Evolutionary conservation across 495 filamentous ascomycete genomes (phyloP), one percentile per base, ranked within the genome.

Genomic region (Glonium stellatum): DNA sequence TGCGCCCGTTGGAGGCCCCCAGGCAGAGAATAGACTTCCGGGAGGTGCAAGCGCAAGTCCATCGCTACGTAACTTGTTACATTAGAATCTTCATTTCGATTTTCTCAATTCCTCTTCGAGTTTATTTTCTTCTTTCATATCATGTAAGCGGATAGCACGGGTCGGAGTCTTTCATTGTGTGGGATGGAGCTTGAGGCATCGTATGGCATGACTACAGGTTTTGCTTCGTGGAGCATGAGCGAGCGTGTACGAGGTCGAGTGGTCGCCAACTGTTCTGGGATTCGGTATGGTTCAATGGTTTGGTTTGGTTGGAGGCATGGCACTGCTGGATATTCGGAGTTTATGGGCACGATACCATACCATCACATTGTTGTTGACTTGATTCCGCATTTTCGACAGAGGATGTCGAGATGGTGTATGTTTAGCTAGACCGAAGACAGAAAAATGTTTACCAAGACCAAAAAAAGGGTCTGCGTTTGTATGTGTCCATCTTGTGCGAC

Each of bases 21-120:
- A 60, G 19, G 55, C 48, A 36, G 53, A 60, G 13, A 27, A 59
- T 23, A 60, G 65, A 27, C 34, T 54, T 12, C 63, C 21, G 18
- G 63, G 57, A 23, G 65, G 65, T 13, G 65, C 65, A 15, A 68
- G 65, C 44, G 65, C 65, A 19, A 68, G 65, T 42, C 65, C 65
- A 27, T 68, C 65, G 1, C 47, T 68, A 5, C 54, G 59, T 36
- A 68, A 68, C 41, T 55, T 68, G 37, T 60, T 68, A 50, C 62
- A 68, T 57, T 65, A 68, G 53, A 60, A 15, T 50, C 25, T 57
- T 47, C 36, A 44, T 49, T 46, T 48, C 22, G 23, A 51, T 31
- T 27, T 31, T 5, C 23, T 31, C 48, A 25, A 6, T 31, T 48
- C 22, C 4, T 49, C 25, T 12, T 48, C 21, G 21, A 10, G 15